Conservation (phyloP, 2,329 filamentous ascomycete species). For the Pseudogymnoascus sp. region DNA sequence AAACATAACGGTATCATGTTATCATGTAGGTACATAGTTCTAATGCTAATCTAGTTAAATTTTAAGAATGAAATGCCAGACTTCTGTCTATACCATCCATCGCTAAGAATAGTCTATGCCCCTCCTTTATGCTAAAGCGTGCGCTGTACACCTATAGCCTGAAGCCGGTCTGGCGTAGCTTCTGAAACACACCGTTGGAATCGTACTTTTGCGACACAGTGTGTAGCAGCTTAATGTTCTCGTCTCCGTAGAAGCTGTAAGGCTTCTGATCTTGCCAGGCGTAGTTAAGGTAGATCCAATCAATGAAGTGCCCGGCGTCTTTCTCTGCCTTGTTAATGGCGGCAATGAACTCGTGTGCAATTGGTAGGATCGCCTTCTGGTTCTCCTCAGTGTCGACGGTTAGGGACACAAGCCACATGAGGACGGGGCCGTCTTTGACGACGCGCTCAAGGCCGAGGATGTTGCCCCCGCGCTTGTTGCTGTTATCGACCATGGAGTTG, state of each 20-base stretch:
- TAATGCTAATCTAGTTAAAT: not conserved
- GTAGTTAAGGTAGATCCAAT: conserved; percentile 41
- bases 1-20: too few species aligned
- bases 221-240: conserved; percentile 31
- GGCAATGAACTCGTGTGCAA: conserved; percentile 17
- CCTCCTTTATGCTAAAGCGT: not conserved
- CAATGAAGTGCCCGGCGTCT: conserved; percentile 12
- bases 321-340: conserved; percentile 11
- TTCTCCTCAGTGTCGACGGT: conserved; percentile 19
- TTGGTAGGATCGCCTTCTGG: conserved; percentile 23
- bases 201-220: conserved; percentile 32
- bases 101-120: not conserved
- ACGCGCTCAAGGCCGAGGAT: conserved; percentile 29
- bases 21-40: not conserved
- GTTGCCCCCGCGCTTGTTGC: conserved; percentile 26
- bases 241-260: conserved; percentile 33
- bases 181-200: conserved; percentile 33
- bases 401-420: conserved; percentile 15
- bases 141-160: conserved; percentile 27
- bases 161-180: conserved; percentile 18
- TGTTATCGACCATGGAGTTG: conserved; percentile 23
- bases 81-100: not conserved
- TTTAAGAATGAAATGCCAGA: not conserved
- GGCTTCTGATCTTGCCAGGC: conserved; percentile 36
- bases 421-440: conserved; percentile 26